Conservation (phyloP, 2,329 filamentous ascomycete genomes). For the Annulohypoxylon truncatum region DNA sequence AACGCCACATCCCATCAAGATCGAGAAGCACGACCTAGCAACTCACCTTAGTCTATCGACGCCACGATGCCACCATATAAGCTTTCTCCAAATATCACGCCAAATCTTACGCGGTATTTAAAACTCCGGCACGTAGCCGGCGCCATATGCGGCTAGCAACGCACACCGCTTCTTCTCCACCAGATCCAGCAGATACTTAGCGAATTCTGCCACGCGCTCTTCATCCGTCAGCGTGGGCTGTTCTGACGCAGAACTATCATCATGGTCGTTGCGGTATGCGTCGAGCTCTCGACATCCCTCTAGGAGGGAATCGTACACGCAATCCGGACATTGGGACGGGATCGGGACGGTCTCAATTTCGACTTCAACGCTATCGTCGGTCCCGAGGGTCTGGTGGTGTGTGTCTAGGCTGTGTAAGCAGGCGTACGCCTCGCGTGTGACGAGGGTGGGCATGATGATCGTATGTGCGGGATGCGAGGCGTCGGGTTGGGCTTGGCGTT, state of each 20-base stretch:
- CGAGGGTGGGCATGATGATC: slow-evolving; percentile 35
- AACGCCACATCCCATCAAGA: not conserved
- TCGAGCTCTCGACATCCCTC: not conserved
- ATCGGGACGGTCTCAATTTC: slow-evolving; percentile 23
- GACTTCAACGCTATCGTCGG: slow-evolving; percentile 2
- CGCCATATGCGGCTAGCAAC: not conserved
- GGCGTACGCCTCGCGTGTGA: slow-evolving; percentile 29
- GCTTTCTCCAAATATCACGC: slow-evolving; percentile 16
- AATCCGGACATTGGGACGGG: slow-evolving; percentile 24
- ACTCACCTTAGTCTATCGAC: slow-evolving; percentile 16
- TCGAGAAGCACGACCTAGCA: slow-evolving; percentile 1
- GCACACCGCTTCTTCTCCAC: slow-evolving; percentile 15
- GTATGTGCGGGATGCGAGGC: not conserved
- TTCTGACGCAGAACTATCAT: not conserved
- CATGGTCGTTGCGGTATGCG: not conserved
- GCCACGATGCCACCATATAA: not conserved
- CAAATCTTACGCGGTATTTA: not conserved
- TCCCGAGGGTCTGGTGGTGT: slow-evolving; percentile 3
- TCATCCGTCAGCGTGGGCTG: not conserved
- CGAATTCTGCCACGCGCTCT: not conserved
- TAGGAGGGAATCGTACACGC: slow-evolving; percentile 23
- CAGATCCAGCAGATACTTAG: slow-evolving; percentile 8
- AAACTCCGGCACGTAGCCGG: not conserved
- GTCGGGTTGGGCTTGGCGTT: not conserved
- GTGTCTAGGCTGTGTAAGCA: slow-evolving; percentile 34